Evolutionary conservation across 257 asterid species (phyloP).

Genomic region (Solanum rostratum): DNA sequence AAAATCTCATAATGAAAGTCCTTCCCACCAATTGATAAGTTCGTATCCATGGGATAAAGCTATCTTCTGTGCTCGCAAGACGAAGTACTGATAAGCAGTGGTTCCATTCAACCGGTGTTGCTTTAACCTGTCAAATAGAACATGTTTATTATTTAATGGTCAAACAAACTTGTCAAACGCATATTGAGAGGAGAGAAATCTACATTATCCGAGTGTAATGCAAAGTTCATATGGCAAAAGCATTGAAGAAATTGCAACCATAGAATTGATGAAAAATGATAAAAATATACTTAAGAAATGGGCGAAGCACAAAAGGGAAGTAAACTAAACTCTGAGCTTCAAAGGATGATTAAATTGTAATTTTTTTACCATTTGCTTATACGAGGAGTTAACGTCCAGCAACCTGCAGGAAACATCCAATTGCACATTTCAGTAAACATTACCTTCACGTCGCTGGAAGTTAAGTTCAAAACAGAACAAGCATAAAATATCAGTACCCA

Average conservation of each 20-base stretch:
- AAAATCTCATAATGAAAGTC: neutral
- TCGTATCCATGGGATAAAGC: conserved; percentile 89
- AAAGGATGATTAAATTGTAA: neutral
- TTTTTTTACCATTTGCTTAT: conserved; percentile 48
- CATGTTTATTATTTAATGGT: neutral
- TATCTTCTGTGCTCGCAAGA: conserved; percentile 71
- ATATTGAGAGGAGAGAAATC: neutral
- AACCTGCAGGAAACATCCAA: conserved; percentile 40
- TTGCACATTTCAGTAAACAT: neutral
- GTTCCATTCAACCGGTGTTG: conserved; percentile 27
- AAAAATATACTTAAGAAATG: neutral
- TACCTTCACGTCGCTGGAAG: neutral
- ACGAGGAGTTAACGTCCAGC: conserved; percentile 72
- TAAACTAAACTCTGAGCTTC: neutral
- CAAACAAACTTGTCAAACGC: neutral
- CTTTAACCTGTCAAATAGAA: conserved; percentile 36
- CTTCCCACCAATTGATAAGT: conserved; percentile 72
- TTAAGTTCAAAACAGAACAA: neutral
- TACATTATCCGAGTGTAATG: neutral
- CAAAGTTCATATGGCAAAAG: neutral
- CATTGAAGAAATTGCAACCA: neutral
- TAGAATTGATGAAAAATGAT: neutral
- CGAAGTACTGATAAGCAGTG: conserved; percentile 66
- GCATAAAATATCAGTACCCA: neutral
- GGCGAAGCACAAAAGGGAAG: neutral